Evolutionary conservation across 2,329 filamentous ascomycete species (phyloP).

Genomic region (Coniochaeta sp.): DNA sequence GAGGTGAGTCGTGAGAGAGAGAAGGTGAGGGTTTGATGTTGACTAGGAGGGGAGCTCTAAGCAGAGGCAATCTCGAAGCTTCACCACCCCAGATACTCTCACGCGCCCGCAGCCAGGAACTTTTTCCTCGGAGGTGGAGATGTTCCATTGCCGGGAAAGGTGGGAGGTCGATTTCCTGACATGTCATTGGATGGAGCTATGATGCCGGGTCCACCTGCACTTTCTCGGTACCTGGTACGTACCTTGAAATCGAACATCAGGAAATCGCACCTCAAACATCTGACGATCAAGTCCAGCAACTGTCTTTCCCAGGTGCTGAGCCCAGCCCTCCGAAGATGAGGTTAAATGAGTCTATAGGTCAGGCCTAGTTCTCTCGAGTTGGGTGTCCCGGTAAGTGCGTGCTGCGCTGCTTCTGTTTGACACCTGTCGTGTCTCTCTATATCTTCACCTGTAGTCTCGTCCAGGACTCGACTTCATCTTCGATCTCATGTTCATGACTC

Average conservation of each 20-base stretch:
- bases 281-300: too few relatives aligned
- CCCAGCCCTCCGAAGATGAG: too few relatives aligned
- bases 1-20: background rate
- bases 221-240: too few relatives aligned
- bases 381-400: too few relatives aligned
- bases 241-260: too few relatives aligned
- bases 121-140: slow-evolving; percentile 21
- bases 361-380: too few relatives aligned
- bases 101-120: slow-evolving; percentile 12
- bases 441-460: background rate
- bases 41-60: slow-evolving; percentile 4
- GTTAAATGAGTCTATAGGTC: too few relatives aligned
- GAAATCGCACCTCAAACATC: too few relatives aligned
- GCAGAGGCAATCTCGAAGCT: slow-evolving; percentile 4
- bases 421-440: background rate
- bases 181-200: background rate
- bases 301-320: too few relatives aligned
- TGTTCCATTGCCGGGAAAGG: slow-evolving; percentile 9
- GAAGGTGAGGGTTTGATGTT: background rate
- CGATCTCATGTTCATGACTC: background rate
- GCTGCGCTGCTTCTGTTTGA: too few relatives aligned
- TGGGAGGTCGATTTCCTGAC: background rate
- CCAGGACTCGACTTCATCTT: background rate
- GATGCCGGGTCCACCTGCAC: background rate
- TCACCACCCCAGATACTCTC: background rate